phyloP scores from a whole-genome alignment of 164 flowering plant genomes.

The Chimonanthus salicifolius region DNA sequence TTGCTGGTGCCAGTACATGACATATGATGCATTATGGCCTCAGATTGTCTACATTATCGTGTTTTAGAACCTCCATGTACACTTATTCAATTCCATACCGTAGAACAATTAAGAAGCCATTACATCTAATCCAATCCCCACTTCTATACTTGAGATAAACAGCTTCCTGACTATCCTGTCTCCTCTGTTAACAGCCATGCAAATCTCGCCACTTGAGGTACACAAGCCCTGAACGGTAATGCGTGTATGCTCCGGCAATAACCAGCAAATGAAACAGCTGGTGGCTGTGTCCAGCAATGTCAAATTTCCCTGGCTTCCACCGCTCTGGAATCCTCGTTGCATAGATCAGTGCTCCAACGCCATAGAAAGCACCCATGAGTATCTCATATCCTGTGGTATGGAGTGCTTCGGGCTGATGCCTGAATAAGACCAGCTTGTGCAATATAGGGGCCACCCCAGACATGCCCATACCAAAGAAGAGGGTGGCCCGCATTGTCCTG shows the following conservation, averaged over 20 bases:
- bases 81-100: no score
- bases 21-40: no score
- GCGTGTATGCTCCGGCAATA: constrained; percentile 88
- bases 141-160: no score
- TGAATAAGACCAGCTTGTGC: constrained; percentile 70
- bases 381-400: constrained; percentile 86
- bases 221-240: constrained; percentile 77
- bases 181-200: constrained; percentile 50
- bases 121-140: no score
- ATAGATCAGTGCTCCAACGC: constrained; percentile 76
- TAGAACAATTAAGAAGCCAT: no score
- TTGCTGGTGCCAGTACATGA: no score
- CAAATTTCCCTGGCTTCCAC: constrained; percentile 30
- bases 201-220: constrained; percentile 87
- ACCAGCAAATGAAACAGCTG: constrained; percentile 89
- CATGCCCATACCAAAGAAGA: constrained; percentile 86
- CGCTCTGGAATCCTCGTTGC: constrained; percentile 86
- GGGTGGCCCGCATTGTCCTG: constrained; percentile 59
- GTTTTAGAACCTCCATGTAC: no score
- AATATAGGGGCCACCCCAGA: constrained; percentile 75
- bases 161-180: no score
- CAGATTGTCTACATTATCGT: no score
- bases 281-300: constrained; percentile 20
- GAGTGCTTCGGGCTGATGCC: constrained; percentile 74
- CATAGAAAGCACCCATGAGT: constrained; percentile 79